Conservation (phyloP, 2,329 filamentous ascomycete genomes). For the Chaetomiaceae sp. region DNA sequence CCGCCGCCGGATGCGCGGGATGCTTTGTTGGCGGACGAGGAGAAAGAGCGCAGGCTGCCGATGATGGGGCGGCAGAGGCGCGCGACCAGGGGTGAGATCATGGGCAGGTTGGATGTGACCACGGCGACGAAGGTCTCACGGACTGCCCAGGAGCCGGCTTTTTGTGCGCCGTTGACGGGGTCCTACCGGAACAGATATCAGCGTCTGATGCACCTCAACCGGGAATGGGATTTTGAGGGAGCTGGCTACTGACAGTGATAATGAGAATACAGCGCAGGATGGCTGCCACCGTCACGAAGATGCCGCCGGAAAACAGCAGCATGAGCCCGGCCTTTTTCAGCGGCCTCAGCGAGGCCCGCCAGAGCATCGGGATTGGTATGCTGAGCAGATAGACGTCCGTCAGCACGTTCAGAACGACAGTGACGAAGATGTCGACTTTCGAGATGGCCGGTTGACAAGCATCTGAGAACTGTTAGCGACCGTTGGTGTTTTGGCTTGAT, state of each 20-base stretch:
- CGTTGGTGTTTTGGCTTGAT: constrained; percentile 13
- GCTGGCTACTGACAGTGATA: constrained; percentile 28
- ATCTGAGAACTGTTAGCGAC: constrained; percentile 43
- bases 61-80: constrained; percentile 22
- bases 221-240: neutral
- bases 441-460: constrained; percentile 36
- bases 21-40: constrained; percentile 9
- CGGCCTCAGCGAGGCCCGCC: constrained; percentile 42
- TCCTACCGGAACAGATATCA: constrained; percentile 21
- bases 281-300: constrained; percentile 49
- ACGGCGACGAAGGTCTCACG: constrained; percentile 37
- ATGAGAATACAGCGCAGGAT: constrained; percentile 49
- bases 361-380: constrained; percentile 45
- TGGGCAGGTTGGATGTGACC: constrained; percentile 34
- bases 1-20: constrained; percentile 10
- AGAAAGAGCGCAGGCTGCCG: constrained; percentile 30
- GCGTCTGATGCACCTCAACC: neutral
- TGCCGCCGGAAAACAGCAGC: constrained; percentile 48
- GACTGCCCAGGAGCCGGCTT: constrained; percentile 35
- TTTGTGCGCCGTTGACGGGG: constrained; percentile 32
- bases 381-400: constrained; percentile 37
- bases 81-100: constrained; percentile 26
- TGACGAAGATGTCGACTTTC: constrained; percentile 33
- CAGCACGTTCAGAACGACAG: constrained; percentile 33
- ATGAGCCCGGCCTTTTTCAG: constrained; percentile 47